Conservation (phyloP, 2,329 filamentous ascomycete species). For the Zymoseptoria passerinii region DNA sequence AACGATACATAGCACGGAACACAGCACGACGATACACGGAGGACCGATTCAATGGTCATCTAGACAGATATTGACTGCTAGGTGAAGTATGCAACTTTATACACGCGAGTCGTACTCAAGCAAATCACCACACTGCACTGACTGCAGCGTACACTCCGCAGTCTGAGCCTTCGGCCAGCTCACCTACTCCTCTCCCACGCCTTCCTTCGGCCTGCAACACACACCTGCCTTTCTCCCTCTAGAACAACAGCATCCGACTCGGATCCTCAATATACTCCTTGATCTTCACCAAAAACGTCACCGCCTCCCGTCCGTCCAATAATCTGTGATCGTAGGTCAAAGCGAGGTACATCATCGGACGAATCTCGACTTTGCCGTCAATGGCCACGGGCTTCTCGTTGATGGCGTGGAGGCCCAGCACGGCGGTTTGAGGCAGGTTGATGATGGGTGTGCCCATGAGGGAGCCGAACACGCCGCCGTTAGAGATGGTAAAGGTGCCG, state of each 20-base stretch:
- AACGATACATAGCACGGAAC: not conserved
- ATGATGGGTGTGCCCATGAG: constrained; percentile 98
- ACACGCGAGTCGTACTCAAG: not conserved
- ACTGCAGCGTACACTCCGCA: not conserved
- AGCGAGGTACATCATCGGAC: constrained; percentile 99
- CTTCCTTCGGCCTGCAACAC: too few relatives aligned
- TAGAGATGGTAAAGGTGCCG: constrained; percentile 96
- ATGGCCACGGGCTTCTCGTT: constrained; percentile 87
- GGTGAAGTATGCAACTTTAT: not conserved
- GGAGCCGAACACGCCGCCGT: constrained; percentile 92
- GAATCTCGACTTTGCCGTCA: constrained; percentile 88
- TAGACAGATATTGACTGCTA: not conserved
- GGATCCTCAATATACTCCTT: constrained; percentile 97
- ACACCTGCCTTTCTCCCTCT: not conserved
- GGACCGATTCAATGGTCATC: not conserved
- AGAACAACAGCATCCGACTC: constrained; percentile 68
- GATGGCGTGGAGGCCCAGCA: constrained; percentile 89
- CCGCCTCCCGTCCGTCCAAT: constrained; percentile 87
- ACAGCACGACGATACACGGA: not conserved
- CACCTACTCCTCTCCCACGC: not conserved
- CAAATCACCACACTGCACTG: not conserved
- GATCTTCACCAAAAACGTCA: constrained; percentile 91
- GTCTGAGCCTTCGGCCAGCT: not conserved
- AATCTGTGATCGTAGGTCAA: constrained; percentile 96
- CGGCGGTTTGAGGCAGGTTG: constrained; percentile 86